phyloP scores from a whole-genome alignment of 495 filamentous ascomycete species.

The Sphaerosporella brunnea region DNA sequence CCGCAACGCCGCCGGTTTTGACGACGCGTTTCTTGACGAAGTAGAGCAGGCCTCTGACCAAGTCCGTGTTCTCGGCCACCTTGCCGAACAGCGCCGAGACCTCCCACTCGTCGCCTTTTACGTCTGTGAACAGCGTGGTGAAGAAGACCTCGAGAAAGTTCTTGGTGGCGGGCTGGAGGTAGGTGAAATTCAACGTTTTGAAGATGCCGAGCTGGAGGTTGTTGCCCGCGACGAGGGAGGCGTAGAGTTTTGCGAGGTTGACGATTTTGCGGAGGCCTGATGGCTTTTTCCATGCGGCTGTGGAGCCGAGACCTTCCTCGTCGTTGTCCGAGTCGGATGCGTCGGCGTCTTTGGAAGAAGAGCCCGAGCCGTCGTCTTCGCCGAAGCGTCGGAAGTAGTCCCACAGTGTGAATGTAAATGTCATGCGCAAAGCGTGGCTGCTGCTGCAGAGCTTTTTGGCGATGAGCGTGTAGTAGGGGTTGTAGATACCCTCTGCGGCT shows the following conservation, averaged over 20 bases:
- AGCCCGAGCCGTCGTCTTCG: slow-evolving; percentile 38
- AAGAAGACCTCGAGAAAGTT: slow-evolving; percentile 61
- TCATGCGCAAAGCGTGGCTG: slow-evolving; percentile 53
- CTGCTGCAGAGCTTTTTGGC: slow-evolving; percentile 57
- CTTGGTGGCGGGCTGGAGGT: slow-evolving; percentile 57
- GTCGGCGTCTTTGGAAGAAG: no score
- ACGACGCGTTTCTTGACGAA: slow-evolving; percentile 17
- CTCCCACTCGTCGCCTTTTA: slow-evolving; percentile 20
- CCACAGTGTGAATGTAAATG: slow-evolving; percentile 75
- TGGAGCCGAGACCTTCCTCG: slow-evolving; percentile 33
- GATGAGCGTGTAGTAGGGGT: slow-evolving; percentile 82
- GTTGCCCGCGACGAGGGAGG: slow-evolving; percentile 50
- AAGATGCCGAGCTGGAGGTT: slow-evolving; percentile 46
- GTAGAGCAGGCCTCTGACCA: neutral
- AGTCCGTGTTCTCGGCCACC: slow-evolving; percentile 9
- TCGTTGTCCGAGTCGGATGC: slow-evolving; percentile 39
- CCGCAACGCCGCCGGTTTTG: neutral
- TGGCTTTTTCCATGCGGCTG: slow-evolving; percentile 26
- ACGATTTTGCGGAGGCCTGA: slow-evolving; percentile 50
- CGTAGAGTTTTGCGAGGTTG: slow-evolving; percentile 79
- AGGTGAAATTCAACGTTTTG: slow-evolving; percentile 59
- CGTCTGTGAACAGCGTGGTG: no score
- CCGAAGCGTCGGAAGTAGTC: slow-evolving; percentile 74
- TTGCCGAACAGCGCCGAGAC: slow-evolving; percentile 17
- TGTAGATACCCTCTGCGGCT: slow-evolving; percentile 66